Conservation (phyloP, 345 rosid species). For the Salix arbutifolia region DNA sequence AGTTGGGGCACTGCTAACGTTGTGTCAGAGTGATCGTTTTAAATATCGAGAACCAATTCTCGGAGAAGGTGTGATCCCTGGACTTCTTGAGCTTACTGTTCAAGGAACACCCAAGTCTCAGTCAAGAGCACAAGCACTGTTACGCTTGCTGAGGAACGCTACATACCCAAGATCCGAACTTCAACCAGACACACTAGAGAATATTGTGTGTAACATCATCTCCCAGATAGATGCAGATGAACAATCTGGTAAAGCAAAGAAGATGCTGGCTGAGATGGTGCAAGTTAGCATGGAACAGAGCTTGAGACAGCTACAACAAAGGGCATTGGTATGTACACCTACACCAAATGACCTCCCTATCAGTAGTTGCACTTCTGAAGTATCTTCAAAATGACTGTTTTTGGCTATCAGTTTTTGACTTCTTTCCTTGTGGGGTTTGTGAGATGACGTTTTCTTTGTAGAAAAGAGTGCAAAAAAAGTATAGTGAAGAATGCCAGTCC, state of each 20-base stretch:
- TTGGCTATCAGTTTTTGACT: neutral
- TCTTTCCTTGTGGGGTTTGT: constrained; percentile 9
- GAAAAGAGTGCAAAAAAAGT: constrained; percentile 9
- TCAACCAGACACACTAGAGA: constrained; percentile 76
- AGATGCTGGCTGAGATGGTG: constrained; percentile 96
- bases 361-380: constrained; percentile 46
- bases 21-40: constrained; percentile 85
- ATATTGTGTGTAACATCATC: constrained; percentile 83
- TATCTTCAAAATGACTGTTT: constrained; percentile 40
- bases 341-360: constrained; percentile 61
- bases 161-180: constrained; percentile 67
- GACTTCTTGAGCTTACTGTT: constrained; percentile 91
- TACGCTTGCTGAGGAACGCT: constrained; percentile 68
- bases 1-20: constrained; percentile 63
- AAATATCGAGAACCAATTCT: constrained; percentile 88
- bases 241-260: constrained; percentile 85
- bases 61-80: constrained; percentile 93
- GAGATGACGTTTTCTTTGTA: constrained; percentile 29
- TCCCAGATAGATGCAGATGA: constrained; percentile 89
- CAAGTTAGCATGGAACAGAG: constrained; percentile 99
- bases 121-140: constrained; percentile 63
- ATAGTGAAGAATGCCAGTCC: constrained; percentile 66
- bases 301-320: constrained; percentile 85
- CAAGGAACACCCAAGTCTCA: constrained; percentile 89
- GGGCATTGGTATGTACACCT: constrained; percentile 77